Evolutionary conservation across 2,329 filamentous ascomycete genomes (phyloP).

Genomic region (Cladosporium sp.): DNA sequence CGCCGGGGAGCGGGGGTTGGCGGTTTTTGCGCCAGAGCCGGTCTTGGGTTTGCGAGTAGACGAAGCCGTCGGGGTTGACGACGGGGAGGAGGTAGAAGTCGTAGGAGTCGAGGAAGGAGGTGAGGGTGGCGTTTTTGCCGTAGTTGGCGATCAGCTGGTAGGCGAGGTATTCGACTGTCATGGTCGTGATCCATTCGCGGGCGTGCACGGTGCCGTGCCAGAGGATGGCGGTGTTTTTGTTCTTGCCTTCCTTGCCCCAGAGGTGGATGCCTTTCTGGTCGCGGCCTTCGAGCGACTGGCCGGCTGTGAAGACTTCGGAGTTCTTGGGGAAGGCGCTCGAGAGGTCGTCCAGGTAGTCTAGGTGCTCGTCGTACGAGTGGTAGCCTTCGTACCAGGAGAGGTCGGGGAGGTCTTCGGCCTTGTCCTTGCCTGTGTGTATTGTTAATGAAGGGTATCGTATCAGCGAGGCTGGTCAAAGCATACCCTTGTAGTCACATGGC

Average conservation of each 20-base stretch:
- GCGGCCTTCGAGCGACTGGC: constrained; percentile 20
- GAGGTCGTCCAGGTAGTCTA: constrained; percentile 22
- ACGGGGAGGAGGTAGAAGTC: constrained; percentile 23
- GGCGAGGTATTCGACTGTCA: constrained; percentile 25
- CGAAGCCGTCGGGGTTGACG: constrained; percentile 45
- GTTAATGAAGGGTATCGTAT: neutral
- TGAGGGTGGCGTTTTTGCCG: constrained; percentile 15
- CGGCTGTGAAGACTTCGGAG: constrained; percentile 20
- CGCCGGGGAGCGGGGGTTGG: constrained; percentile 29
- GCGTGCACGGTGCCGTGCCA: constrained; percentile 22
- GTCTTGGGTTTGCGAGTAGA: constrained; percentile 53
- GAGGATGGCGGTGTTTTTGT: constrained; percentile 19
- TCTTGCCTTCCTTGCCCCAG: constrained; percentile 20
- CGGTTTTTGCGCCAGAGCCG: constrained; percentile 62
- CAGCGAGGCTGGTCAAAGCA: no score
- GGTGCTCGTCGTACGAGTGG: constrained; percentile 23
- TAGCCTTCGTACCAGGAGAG: constrained; percentile 23
- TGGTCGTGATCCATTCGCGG: constrained; percentile 24
- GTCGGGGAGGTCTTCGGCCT: constrained; percentile 15
- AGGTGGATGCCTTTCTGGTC: constrained; percentile 22
- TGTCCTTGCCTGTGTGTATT: constrained; percentile 13
- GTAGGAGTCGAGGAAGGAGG: constrained; percentile 19
- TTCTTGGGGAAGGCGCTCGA: constrained; percentile 20
- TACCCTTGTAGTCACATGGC: constrained; percentile 8
- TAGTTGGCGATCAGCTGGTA: constrained; percentile 23